phyloP scores from a whole-genome alignment of 2,329 filamentous ascomycete genomes.

The Hymenoscyphus linearis region DNA sequence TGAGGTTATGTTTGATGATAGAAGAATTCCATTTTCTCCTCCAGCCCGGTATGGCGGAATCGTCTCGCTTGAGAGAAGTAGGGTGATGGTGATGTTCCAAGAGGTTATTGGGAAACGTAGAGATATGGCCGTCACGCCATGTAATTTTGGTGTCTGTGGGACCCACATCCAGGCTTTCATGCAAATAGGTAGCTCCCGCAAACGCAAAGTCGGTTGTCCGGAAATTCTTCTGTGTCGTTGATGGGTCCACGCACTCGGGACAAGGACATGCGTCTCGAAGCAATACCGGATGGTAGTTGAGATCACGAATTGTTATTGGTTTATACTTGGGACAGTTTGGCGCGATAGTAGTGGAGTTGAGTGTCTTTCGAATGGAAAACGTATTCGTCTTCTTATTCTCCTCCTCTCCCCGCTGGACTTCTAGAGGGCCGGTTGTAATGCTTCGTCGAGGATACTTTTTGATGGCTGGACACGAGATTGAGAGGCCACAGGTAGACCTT shows the following conservation, averaged over 20 bases:
- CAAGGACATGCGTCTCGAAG: slow-evolving; percentile 57
- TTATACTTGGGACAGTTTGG: too few species aligned
- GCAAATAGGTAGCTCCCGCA: background rate
- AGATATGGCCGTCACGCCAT: slow-evolving; percentile 49
- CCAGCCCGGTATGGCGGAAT: background rate
- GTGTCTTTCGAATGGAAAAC: background rate
- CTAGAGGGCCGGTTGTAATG: background rate
- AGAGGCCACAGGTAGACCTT: too few species aligned
- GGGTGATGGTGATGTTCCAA: background rate
- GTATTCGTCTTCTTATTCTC: background rate
- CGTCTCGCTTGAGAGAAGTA: background rate
- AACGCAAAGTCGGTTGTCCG: slow-evolving; percentile 57
- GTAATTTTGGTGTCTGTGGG: slow-evolving; percentile 34
- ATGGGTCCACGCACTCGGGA: slow-evolving; percentile 49
- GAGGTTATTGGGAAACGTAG: slow-evolving; percentile 17
- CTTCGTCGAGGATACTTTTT: background rate
- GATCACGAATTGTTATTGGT: background rate
- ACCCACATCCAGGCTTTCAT: background rate
- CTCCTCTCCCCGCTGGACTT: background rate
- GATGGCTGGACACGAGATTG: too few species aligned
- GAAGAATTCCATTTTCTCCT: background rate
- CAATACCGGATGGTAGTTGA: slow-evolving; percentile 22
- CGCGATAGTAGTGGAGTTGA: too few species aligned
- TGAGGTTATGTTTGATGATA: slow-evolving; percentile 34
- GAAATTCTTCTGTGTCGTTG: slow-evolving; percentile 59